Conservation (phyloP, 2,329 filamentous ascomycete species). For the Aureobasidium musti region DNA sequence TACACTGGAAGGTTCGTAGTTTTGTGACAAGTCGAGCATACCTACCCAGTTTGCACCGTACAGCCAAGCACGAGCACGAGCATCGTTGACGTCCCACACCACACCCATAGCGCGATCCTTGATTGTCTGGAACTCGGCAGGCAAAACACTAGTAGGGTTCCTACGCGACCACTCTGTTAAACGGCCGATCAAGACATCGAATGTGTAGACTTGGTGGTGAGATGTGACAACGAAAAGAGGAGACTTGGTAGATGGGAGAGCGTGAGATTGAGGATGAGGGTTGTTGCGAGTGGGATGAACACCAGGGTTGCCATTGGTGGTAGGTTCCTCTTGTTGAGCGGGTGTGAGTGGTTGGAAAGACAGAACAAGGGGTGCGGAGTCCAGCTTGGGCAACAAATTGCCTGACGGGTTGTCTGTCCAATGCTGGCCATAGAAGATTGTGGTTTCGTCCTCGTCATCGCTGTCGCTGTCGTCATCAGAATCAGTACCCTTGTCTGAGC, state of each 20-base stretch:
- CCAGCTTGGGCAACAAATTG: constrained; percentile 49
- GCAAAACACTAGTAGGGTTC: constrained; percentile 75
- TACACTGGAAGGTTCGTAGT: constrained; percentile 54
- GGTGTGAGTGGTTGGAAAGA: constrained; percentile 48
- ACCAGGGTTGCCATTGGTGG: constrained; percentile 50
- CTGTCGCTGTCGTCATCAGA: constrained; percentile 43
- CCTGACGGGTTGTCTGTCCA: constrained; percentile 74
- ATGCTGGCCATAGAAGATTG: constrained; percentile 60
- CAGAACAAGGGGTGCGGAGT: constrained; percentile 50
- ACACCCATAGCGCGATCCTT: constrained; percentile 80
- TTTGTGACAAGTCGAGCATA: constrained; percentile 82
- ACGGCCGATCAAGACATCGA: constrained; percentile 74
- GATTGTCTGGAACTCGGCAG: constrained; percentile 70
- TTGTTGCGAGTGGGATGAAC: constrained; percentile 54
- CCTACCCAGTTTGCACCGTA: constrained; percentile 85
- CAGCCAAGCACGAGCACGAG: constrained; percentile 72
- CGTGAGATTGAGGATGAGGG: constrained; percentile 58
- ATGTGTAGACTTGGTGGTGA: constrained; percentile 70
- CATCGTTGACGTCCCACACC: constrained; percentile 69
- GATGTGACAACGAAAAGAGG: constrained; percentile 63
- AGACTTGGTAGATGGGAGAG: constrained; percentile 57
- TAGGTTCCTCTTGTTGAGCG: constrained; percentile 1
- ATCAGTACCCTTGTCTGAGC: constrained; percentile 35
- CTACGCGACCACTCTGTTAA: constrained; percentile 83
- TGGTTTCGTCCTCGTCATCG: constrained; percentile 51